Base-by-base conservation (phyloP, 352 stramenopile species). In the Phytophthora syringae region DNA sequence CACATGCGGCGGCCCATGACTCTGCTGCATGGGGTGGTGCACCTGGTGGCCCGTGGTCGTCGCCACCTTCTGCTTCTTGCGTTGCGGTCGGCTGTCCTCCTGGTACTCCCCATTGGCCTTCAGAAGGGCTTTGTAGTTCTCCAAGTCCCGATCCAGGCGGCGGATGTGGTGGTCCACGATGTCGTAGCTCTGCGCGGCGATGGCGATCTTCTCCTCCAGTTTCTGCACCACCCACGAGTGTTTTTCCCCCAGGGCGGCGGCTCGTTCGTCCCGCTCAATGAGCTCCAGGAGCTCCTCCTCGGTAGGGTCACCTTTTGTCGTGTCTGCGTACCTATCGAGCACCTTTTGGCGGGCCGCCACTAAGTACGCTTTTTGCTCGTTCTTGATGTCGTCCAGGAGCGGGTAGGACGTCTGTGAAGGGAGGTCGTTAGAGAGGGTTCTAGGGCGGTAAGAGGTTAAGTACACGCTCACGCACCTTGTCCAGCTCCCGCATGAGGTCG, bases 161-260 rank as follows among this genome's bases (percentile, higher is more conserved):
- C 84, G 82, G 59, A 95, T 95, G 48, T 95, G 87, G 67, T 94
- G 87, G 61, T 95, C 87, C 22, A 95, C 83, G 53, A 95, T 79
- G 70, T 94, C 87, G 68, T 95, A 95, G 37, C 77, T 90, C 66
- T 95, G 87, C 51, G 82, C 84, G 16, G 87, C 87, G 59, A 95
- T 95, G 43, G 87, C 87, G 49, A 94, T 88, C 60, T 95, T 95
- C 74, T 95, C 87, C 67, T 95, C 87, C 52, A 94, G 76, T 59
- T 95, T 94, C 70, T 95, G 85, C 22, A 94, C 74, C 5, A 92
- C 87, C 22, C 84, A 71, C 51, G 88, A 73, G 52, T 89, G 84
- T 63, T 87, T 92, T 32, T 80, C 64, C 11, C 69, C 64, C 21
- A 95, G 68, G 7, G 42, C 10, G 2, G 22, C 44, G 5, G 34